Evolutionary conservation across 2,329 filamentous ascomycete genomes (phyloP).

Genomic region (Hypomyces perniciosus): DNA sequence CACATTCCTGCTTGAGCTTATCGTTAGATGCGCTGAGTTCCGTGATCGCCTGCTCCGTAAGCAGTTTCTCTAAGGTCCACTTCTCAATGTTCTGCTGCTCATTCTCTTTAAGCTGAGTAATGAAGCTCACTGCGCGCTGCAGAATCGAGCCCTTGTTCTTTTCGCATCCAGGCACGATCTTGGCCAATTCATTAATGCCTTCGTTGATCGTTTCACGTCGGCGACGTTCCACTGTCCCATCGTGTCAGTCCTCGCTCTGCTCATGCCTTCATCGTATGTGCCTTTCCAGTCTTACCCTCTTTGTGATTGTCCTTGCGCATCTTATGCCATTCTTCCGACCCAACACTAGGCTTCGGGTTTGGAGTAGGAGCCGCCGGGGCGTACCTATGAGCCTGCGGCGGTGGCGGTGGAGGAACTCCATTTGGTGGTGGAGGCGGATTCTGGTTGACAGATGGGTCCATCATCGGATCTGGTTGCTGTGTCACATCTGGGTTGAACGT

Average conservation of each 20-base stretch:
- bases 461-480: slow-evolving; percentile 25
- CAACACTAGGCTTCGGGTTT: slow-evolving; percentile 75
- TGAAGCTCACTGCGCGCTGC: slow-evolving; percentile 88
- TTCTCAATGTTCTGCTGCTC: slow-evolving; percentile 92
- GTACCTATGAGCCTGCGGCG: slow-evolving; percentile 26
- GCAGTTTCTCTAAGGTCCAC: slow-evolving; percentile 84
- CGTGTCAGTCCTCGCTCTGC: not conserved
- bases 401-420: slow-evolving; percentile 27
- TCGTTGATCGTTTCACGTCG: slow-evolving; percentile 98
- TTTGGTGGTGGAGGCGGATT: slow-evolving; percentile 33
- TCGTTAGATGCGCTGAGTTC: slow-evolving; percentile 85
- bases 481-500: slow-evolving; percentile 28
- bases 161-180: slow-evolving; percentile 95
- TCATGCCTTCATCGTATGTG: too few relatives aligned
- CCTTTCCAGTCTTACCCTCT: slow-evolving; percentile 60
- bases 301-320: slow-evolving; percentile 97
- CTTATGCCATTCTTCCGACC: slow-evolving; percentile 96
- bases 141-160: slow-evolving; percentile 99
- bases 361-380: slow-evolving; percentile 35
- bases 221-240: slow-evolving; percentile 73
- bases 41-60: slow-evolving; percentile 81
- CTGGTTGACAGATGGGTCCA: slow-evolving; percentile 24
- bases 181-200: slow-evolving; percentile 95
- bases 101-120: slow-evolving; percentile 89
- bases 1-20: slow-evolving; percentile 75